Evolutionary conservation across 23 red algal genomes (phyloP).

Genomic region (Gracilaria gracilis): DNA sequence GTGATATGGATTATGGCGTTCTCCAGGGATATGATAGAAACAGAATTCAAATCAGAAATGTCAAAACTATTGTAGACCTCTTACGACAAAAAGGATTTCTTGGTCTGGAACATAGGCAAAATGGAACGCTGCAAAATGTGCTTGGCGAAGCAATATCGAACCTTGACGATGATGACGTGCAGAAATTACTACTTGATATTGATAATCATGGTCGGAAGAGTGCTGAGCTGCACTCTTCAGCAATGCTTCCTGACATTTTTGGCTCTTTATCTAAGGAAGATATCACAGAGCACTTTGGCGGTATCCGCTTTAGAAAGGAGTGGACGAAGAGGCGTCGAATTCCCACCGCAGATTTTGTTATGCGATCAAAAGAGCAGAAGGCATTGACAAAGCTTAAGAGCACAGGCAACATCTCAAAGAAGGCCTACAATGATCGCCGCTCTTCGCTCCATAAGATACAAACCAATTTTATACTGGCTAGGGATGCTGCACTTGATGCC

Average conservation of each 20-base stretch:
- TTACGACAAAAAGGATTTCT: background rate
- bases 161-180: background rate
- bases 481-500: background rate
- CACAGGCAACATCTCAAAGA: background rate
- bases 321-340: constrained; percentile 44
- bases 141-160: background rate
- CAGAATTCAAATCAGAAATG: background rate
- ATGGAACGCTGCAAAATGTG: background rate
- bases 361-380: background rate
- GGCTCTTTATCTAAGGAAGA: background rate
- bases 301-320: background rate
- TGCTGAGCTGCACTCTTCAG: constrained; percentile 1
- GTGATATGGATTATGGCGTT: background rate
- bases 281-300: background rate
- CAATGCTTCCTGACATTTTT: constrained; percentile 17
- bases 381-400: background rate
- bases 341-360: background rate
- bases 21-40: background rate
- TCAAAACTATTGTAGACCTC: background rate
- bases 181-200: background rate
- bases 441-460: background rate
- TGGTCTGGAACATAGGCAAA: constrained; percentile 10
- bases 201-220: background rate
- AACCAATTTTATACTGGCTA: background rate
- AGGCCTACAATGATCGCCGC: constrained; percentile 1